phyloP scores from a whole-genome alignment of 768 basidiomycete genomes.

The Leccinum subtestaceum region DNA sequence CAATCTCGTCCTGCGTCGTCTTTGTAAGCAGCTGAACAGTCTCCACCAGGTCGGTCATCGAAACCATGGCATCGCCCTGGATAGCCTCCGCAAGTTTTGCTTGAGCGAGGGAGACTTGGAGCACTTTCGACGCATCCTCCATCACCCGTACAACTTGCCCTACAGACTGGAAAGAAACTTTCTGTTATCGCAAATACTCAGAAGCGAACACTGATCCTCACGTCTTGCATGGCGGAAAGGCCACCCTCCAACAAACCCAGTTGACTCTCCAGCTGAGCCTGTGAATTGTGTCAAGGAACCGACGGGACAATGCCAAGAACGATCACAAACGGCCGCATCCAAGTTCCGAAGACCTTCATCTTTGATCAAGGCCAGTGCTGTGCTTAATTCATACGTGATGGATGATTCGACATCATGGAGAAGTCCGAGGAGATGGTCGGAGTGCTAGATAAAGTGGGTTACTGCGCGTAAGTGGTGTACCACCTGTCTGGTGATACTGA shows the following conservation, averaged over 20 bases:
- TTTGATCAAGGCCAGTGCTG: constrained; percentile 27
- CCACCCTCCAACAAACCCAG: constrained; percentile 26
- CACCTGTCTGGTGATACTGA: not conserved
- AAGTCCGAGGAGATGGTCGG: constrained; percentile 26
- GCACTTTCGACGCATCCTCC: constrained; percentile 24
- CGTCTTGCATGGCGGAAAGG: constrained; percentile 31
- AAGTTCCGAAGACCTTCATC: constrained; percentile 29
- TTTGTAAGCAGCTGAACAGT: constrained; percentile 38
- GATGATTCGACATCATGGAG: constrained; percentile 23
- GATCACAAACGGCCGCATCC: constrained; percentile 22
- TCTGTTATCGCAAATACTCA: not conserved
- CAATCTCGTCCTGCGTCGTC: constrained; percentile 42
- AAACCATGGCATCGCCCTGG: constrained; percentile 37
- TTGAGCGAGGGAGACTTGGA: constrained; percentile 32
- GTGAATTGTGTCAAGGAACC: constrained; percentile 8
- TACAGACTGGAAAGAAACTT: constrained; percentile 20
- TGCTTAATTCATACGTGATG: constrained; percentile 22
- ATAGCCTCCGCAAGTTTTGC: constrained; percentile 32
- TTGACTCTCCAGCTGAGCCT: constrained; percentile 32
- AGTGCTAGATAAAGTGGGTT: constrained; percentile 21
- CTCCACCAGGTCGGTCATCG: constrained; percentile 36
- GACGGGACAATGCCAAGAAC: not conserved
- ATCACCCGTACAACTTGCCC: constrained; percentile 16
- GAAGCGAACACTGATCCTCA: constrained; percentile 19
- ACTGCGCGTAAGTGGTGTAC: not conserved